Conservation (phyloP, 2,329 filamentous ascomycete genomes). For the Penicillium sp. region DNA sequence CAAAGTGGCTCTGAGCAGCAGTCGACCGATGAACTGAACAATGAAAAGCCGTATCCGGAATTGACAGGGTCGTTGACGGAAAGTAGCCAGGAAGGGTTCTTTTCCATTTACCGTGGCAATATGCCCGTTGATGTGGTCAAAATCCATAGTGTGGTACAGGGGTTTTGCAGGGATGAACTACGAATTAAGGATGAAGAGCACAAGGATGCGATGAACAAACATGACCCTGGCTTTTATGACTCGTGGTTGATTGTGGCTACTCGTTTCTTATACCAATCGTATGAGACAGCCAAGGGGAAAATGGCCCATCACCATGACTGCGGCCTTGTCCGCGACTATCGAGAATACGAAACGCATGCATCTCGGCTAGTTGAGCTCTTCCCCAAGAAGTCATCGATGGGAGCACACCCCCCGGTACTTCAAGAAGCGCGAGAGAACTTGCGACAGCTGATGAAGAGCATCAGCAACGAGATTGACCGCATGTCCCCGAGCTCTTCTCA, state of each 20-base stretch:
- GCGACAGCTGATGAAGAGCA: conserved; percentile 38
- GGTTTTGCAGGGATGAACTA: conserved; percentile 53
- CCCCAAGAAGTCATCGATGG: conserved; percentile 36
- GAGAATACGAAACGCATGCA: conserved; percentile 53
- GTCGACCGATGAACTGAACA: conserved; percentile 27
- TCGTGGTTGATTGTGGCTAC: conserved; percentile 50
- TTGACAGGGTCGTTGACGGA: conserved; percentile 40
- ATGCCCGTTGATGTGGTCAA: conserved; percentile 50
- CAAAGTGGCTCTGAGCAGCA: conserved; percentile 20
- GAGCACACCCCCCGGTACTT: conserved; percentile 24
- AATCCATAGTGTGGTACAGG: conserved; percentile 54
- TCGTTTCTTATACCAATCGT: conserved; percentile 48
- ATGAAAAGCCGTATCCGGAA: conserved; percentile 32
- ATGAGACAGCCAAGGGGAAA: conserved; percentile 44
- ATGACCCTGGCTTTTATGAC: conserved; percentile 42
- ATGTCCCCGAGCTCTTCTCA: conserved; percentile 49
- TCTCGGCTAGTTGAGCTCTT: conserved; percentile 45
- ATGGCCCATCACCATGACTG: conserved; percentile 43
- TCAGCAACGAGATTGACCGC: conserved; percentile 47
- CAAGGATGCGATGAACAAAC: conserved; percentile 16
- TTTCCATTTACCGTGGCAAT: conserved; percentile 34
- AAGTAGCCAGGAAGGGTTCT: conserved; percentile 39
- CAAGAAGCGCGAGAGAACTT: conserved; percentile 42
- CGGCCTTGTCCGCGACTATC: conserved; percentile 51
- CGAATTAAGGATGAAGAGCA: conserved; percentile 41